Percentiles rank a stretch among this genome's conserved stretches.
phyloP scores from a whole-genome alignment of 2,329 filamentous ascomycete species.

The Aspergillus hortae region DNA sequence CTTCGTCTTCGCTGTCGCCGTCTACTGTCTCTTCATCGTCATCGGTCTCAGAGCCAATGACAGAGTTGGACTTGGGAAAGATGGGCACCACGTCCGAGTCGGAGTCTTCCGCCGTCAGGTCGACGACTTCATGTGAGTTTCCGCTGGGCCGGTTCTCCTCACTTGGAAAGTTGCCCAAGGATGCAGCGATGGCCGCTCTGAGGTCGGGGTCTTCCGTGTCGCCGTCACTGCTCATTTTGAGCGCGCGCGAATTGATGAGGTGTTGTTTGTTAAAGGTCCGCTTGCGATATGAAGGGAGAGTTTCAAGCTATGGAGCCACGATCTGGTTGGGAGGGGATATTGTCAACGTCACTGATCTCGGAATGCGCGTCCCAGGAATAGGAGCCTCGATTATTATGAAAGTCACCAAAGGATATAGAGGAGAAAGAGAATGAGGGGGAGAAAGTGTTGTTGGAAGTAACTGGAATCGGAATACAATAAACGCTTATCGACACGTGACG shows the following conservation, averaged over 20 bases:
- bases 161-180: constrained; percentile 14
- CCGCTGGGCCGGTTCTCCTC: background rate
- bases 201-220: constrained; percentile 12
- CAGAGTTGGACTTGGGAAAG: constrained; percentile 26
- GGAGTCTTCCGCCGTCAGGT: constrained; percentile 30
- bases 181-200: constrained; percentile 19
- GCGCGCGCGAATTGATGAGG: background rate
- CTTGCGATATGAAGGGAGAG: too few relatives aligned
- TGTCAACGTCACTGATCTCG: too few relatives aligned
- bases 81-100: constrained; percentile 22
- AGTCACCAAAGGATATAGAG: background rate
- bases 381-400: too few relatives aligned
- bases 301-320: too few relatives aligned
- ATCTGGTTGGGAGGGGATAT: too few relatives aligned
- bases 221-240: constrained; percentile 8
- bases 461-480: background rate
- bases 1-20: constrained; percentile 28
- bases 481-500: background rate
- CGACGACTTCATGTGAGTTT: constrained; percentile 22
- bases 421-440: background rate
- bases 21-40: constrained; percentile 10
- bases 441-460: background rate
- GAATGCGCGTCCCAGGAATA: too few relatives aligned
- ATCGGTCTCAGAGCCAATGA: constrained; percentile 24
- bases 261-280: background rate